Conservation (phyloP, 2,329 filamentous ascomycete species). For the Colletotrichum theobromicola region DNA sequence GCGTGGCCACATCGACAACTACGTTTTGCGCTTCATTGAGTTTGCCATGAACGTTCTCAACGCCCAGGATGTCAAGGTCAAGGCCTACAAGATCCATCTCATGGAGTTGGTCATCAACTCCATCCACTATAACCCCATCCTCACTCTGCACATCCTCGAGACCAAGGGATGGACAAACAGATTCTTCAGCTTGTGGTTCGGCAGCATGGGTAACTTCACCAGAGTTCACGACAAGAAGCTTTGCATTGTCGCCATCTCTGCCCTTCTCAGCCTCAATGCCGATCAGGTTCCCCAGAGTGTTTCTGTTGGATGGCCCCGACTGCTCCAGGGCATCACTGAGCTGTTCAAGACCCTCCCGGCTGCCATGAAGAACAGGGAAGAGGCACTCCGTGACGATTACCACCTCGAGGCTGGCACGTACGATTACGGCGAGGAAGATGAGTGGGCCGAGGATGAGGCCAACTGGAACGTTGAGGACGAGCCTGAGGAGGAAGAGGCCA, state of each 20-base stretch:
- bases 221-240: conserved; percentile 99
- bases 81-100: conserved; percentile 92
- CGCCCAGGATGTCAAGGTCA: conserved; percentile 80
- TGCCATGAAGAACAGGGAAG: conserved; percentile 90
- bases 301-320: conserved; percentile 90
- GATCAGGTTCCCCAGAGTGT: conserved; percentile 91
- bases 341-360: conserved; percentile 91
- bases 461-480: conserved; percentile 81
- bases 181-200: conserved; percentile 99
- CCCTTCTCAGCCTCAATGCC: conserved; percentile 79
- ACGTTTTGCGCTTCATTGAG: conserved; percentile 85
- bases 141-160: conserved; percentile 89
- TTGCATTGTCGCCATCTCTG: conserved; percentile 90
- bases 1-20: conserved; percentile 85
- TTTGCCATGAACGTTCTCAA: conserved; percentile 86
- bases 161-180: conserved; percentile 94
- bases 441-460: conserved; percentile 81
- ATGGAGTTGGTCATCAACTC: conserved; percentile 99
- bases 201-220: conserved; percentile 90
- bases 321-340: conserved; percentile 85
- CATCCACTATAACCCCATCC: conserved; percentile 93
- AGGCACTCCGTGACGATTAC: conserved; percentile 89
- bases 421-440: conserved; percentile 75
- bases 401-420: conserved; percentile 66
- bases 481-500: conserved; percentile 66